phyloP scores from a whole-genome alignment of 2,329 filamentous ascomycete species.

The Bisporella sp. region DNA sequence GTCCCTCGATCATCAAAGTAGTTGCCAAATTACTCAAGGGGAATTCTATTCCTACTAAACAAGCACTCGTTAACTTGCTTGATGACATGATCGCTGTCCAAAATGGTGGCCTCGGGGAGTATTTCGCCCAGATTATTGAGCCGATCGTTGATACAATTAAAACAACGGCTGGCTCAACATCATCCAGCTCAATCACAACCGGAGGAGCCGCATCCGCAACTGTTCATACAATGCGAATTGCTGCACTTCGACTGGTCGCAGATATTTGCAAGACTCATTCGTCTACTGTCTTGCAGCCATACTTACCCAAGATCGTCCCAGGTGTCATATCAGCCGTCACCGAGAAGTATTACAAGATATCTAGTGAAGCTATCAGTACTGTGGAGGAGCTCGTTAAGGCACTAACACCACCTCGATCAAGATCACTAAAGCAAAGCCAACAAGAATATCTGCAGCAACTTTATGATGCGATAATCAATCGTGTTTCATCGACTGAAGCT shows the following conservation, averaged over 20 bases:
- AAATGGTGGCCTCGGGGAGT: constrained; percentile 73
- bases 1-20: constrained; percentile 72
- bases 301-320: constrained; percentile 69
- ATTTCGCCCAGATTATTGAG: constrained; percentile 71
- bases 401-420: constrained; percentile 80
- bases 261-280: constrained; percentile 85
- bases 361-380: constrained; percentile 78
- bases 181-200: constrained; percentile 31
- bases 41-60: constrained; percentile 75
- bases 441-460: constrained; percentile 69
- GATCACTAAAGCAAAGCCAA: constrained; percentile 59
- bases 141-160: constrained; percentile 78
- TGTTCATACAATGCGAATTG: constrained; percentile 73
- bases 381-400: constrained; percentile 84
- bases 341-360: constrained; percentile 91
- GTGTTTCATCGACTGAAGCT: constrained; percentile 74
- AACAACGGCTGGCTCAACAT: constrained; percentile 36
- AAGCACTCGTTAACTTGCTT: constrained; percentile 73
- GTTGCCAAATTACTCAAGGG: constrained; percentile 74
- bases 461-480: constrained; percentile 70
- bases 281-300: constrained; percentile 72
- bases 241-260: constrained; percentile 72
- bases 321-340: constrained; percentile 68
- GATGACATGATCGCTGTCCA: constrained; percentile 82
- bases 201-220: constrained; percentile 67